phyloP scores from a whole-genome alignment of 2,329 filamentous ascomycete species.

The Nakataea oryzae region DNA sequence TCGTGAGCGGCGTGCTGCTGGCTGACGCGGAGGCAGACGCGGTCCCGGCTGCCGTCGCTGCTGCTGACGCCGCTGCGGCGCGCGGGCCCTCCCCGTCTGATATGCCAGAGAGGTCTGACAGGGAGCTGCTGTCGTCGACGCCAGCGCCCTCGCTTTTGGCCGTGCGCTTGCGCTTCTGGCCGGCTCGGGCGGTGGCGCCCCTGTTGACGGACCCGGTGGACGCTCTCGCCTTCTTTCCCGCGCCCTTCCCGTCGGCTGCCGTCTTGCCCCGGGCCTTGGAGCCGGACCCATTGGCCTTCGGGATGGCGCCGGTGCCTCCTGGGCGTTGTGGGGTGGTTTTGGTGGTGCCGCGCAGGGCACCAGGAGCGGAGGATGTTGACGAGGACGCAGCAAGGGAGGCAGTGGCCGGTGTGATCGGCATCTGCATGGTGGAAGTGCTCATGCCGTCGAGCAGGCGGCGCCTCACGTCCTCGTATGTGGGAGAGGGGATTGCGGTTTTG shows the following conservation, averaged over 20 bases:
- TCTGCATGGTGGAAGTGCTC: constrained; percentile 27
- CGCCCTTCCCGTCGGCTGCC: background rate
- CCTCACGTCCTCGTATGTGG: constrained; percentile 26
- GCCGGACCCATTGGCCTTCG: constrained; percentile 11
- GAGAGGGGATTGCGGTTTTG: constrained; percentile 17
- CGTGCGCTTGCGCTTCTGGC: constrained; percentile 8
- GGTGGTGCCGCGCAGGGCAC: background rate
- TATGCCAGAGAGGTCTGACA: constrained; percentile 17
- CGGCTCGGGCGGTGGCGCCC: background rate
- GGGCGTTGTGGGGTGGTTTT: background rate
- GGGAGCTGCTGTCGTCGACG: constrained; percentile 2
- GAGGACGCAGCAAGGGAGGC: constrained; percentile 5
- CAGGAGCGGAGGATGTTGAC: constrained; percentile 1
- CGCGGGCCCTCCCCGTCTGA: constrained; percentile 8
- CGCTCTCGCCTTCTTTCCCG: constrained; percentile 5
- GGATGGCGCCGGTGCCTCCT: constrained; percentile 15
- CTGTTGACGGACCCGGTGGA: background rate
- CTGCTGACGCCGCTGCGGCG: constrained; percentile 4
- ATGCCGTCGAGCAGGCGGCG: constrained; percentile 27
- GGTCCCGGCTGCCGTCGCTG: constrained; percentile 2
- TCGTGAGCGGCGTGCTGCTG: constrained; percentile 44
- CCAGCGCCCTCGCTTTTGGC: constrained; percentile 10
- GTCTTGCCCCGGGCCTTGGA: background rate
- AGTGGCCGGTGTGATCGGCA: constrained; percentile 14
- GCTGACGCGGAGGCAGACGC: constrained; percentile 2